Evolutionary conservation across 768 basidiomycete species (phyloP).

Genomic region (Dentipellis sp.): DNA sequence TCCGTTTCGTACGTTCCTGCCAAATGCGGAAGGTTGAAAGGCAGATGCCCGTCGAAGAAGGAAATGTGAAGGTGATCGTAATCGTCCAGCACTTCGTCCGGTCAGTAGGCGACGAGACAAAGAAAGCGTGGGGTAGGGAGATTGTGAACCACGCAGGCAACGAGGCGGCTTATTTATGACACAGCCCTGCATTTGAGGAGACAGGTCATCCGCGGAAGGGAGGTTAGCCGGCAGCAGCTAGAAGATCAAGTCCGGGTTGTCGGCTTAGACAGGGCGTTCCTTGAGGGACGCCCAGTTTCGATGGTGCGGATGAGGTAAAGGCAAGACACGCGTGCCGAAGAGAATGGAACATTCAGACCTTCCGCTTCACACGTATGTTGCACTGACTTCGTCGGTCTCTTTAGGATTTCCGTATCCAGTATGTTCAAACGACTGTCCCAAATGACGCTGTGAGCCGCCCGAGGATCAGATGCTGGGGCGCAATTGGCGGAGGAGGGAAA

Average conservation of each 20-base stretch:
- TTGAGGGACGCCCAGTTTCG: not conserved
- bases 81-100: constrained; percentile 14
- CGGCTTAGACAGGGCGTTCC: not conserved
- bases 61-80: constrained; percentile 17
- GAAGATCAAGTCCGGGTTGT: not conserved
- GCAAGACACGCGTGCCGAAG: not conserved
- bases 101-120: constrained; percentile 8
- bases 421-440: not conserved
- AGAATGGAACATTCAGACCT: not conserved
- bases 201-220: not conserved
- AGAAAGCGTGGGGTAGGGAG: constrained; percentile 10
- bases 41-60: constrained; percentile 12
- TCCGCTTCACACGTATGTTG: constrained; percentile 1
- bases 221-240: not conserved
- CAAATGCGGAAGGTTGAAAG: constrained; percentile 17
- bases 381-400: not conserved
- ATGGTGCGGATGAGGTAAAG: not conserved
- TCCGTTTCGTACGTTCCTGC: constrained; percentile 12
- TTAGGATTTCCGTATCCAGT: not conserved
- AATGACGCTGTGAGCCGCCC: not conserved
- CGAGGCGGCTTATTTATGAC: constrained; percentile 16
- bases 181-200: not conserved
- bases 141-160: constrained; percentile 1
- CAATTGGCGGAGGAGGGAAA: not conserved
- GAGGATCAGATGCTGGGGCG: not conserved